phyloP scores from a whole-genome alignment of 2,329 filamentous ascomycete genomes.

The Colletotrichum acutatum region DNA sequence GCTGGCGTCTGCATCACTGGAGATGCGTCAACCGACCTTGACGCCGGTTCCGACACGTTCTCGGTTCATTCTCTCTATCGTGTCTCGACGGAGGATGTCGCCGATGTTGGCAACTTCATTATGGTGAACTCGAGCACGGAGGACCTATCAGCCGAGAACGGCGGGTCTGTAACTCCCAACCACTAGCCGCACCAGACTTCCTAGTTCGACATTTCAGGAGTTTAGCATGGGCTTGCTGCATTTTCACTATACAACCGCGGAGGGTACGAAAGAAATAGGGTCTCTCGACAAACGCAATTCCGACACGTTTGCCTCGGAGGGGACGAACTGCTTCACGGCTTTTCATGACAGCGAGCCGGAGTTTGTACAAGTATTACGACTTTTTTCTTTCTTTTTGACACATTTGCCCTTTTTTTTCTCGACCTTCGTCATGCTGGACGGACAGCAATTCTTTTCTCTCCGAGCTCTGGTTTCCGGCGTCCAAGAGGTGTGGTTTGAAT shows the following conservation, averaged over 20 bases:
- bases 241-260: not conserved
- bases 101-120: conserved; percentile 6
- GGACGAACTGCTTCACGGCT: not conserved
- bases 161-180: not conserved
- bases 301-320: not conserved
- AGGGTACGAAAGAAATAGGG: not conserved
- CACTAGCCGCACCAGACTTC: not conserved
- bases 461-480: conserved; percentile 8
- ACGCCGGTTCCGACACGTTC: not conserved
- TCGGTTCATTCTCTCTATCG: not conserved
- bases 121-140: not conserved
- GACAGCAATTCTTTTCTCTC: not conserved
- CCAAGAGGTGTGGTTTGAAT: not conserved
- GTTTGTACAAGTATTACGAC: conserved; percentile 26
- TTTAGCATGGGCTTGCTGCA: not conserved
- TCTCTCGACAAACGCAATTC: not conserved
- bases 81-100: not conserved
- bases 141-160: conserved; percentile 20
- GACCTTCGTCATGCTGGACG: not conserved
- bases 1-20: not conserved
- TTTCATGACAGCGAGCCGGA: not conserved
- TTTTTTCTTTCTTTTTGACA: not conserved
- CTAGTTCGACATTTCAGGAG: not conserved
- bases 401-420: not conserved
- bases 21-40: not conserved